Evolutionary conservation across 2,329 filamentous ascomycete species (phyloP).

Genomic region (Penicillium sp.): DNA sequence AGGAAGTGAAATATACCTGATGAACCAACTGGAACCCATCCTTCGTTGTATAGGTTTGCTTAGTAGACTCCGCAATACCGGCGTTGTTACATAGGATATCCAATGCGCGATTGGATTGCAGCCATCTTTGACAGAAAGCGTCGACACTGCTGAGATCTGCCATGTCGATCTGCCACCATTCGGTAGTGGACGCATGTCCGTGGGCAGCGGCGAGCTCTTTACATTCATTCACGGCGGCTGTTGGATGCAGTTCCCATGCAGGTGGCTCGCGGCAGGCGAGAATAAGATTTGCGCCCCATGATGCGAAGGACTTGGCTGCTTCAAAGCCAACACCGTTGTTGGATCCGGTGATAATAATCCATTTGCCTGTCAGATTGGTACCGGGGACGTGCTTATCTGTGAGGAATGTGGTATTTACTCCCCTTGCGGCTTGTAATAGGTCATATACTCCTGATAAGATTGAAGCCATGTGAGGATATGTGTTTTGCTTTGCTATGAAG

Average conservation of each 20-base stretch:
- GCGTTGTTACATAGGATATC: constrained; percentile 20
- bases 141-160: constrained; percentile 15
- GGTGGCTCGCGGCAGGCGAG: constrained; percentile 19
- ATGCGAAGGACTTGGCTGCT: constrained; percentile 13
- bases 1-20: constrained; percentile 4
- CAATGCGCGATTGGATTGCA: constrained; percentile 7
- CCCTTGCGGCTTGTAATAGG: not conserved
- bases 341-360: constrained; percentile 17
- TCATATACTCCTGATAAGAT: not conserved
- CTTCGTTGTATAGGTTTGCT: constrained; percentile 4
- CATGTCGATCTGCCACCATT: constrained; percentile 19
- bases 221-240: constrained; percentile 10
- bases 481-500: not conserved
- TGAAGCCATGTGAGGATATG: not conserved
- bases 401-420: not conserved
- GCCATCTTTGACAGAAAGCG: constrained; percentile 12
- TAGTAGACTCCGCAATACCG: constrained; percentile 1
- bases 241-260: constrained; percentile 11
- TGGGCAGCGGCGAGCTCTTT: constrained; percentile 3
- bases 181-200: constrained; percentile 8
- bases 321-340: constrained; percentile 19
- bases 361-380: constrained; percentile 10
- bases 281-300: constrained; percentile 20
- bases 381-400: constrained; percentile 9
- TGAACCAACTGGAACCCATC: constrained; percentile 16